Conservation (phyloP, 768 basidiomycete genomes). For the Leccinum boreale region DNA sequence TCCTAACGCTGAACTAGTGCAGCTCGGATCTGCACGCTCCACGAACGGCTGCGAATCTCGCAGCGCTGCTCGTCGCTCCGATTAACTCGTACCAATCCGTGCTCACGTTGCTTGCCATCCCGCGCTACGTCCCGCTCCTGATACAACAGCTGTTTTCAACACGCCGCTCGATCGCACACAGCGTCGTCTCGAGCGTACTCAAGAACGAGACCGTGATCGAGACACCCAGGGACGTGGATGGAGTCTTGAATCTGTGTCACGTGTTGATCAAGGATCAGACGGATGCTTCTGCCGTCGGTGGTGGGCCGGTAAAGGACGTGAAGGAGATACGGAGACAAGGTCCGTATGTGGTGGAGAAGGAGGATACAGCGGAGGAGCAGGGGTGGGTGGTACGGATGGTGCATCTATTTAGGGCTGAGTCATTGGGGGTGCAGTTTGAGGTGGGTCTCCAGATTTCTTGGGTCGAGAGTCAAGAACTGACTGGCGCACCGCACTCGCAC, state of each 20-base stretch:
- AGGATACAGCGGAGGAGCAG: slow-evolving; percentile 97
- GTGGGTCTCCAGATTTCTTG: slow-evolving; percentile 34
- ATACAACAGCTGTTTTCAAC: slow-evolving; percentile 88
- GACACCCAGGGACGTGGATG: slow-evolving; percentile 89
- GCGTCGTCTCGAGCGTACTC: slow-evolving; percentile 88
- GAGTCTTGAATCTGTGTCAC: slow-evolving; percentile 86
- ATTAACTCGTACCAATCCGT: slow-evolving; percentile 97
- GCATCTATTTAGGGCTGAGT: slow-evolving; percentile 88
- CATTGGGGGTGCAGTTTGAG: slow-evolving; percentile 86
- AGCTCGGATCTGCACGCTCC: slow-evolving; percentile 90
- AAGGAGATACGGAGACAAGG: slow-evolving; percentile 56
- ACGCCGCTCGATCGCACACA: slow-evolving; percentile 89
- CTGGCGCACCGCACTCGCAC: not conserved
- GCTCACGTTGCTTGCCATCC: slow-evolving; percentile 94
- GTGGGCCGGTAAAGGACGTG: slow-evolving; percentile 21
- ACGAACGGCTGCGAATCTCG: slow-evolving; percentile 86
- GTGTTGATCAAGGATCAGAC: slow-evolving; percentile 88
- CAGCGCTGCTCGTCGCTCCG: slow-evolving; percentile 87
- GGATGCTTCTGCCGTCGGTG: slow-evolving; percentile 36
- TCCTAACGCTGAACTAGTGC: not conserved
- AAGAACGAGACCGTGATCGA: slow-evolving; percentile 98
- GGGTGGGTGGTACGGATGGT: slow-evolving; percentile 99
- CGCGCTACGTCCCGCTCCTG: slow-evolving; percentile 82
- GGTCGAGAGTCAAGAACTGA: not conserved
- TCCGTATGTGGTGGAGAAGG: slow-evolving; percentile 64